Conservation (phyloP, 2,329 filamentous ascomycete species). For the Hymenoscyphus infarciens region DNA sequence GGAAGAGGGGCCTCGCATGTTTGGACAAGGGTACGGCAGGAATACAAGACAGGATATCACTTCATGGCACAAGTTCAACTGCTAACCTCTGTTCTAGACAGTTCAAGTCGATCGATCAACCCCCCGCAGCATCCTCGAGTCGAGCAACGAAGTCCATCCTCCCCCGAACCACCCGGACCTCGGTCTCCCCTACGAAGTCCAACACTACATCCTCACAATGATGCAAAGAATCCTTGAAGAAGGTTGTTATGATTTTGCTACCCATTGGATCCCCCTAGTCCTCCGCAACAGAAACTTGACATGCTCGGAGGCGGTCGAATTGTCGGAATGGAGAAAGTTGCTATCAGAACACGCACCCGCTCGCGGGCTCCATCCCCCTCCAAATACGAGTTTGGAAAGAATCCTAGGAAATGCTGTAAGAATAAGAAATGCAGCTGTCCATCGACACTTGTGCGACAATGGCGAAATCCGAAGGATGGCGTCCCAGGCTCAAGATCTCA, state of each 20-base stretch:
- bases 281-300: constrained; percentile 28
- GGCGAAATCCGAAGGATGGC: constrained; percentile 29
- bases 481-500: constrained; percentile 29
- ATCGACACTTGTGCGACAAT: constrained; percentile 33
- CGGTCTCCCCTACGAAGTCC: constrained; percentile 35
- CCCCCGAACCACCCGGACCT: constrained; percentile 21
- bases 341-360: constrained; percentile 25
- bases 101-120: constrained; percentile 5
- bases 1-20: constrained; percentile 14
- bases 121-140: neutral
- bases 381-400: constrained; percentile 21
- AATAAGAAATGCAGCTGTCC: constrained; percentile 32
- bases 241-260: constrained; percentile 33
- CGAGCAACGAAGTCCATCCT: constrained; percentile 3
- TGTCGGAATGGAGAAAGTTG: constrained; percentile 30
- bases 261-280: constrained; percentile 29
- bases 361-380: constrained; percentile 21
- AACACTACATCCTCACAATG: constrained; percentile 34
- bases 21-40: constrained; percentile 26
- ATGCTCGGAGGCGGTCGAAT: constrained; percentile 33
- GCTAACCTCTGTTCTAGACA: constrained; percentile 1
- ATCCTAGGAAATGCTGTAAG: constrained; percentile 30
- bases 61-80: neutral
- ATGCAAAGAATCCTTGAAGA: constrained; percentile 34
- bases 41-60: neutral